Evolutionary conservation across 768 basidiomycete genomes (phyloP).

Genomic region (Lepiota brunneoincarnata): DNA sequence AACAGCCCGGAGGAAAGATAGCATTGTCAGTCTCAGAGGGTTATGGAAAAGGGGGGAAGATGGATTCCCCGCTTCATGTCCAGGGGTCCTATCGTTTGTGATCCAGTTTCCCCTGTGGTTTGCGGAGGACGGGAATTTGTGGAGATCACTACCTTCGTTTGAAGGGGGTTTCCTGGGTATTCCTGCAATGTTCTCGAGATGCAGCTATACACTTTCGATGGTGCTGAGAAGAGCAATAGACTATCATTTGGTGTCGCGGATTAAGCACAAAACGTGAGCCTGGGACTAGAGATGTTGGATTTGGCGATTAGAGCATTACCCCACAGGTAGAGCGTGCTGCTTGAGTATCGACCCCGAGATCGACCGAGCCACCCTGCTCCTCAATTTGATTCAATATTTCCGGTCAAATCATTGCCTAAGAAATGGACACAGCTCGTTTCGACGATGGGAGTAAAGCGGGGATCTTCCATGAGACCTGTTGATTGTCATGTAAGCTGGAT

Average conservation of each 20-base stretch:
- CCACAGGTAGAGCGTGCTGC: conserved; percentile 35
- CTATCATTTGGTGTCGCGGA: conserved; percentile 31
- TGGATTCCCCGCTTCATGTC: conserved; percentile 23
- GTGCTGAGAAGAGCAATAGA: conserved; percentile 28
- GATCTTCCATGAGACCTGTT: conserved; percentile 32
- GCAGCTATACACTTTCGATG: conserved; percentile 31
- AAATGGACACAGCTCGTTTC: conserved; percentile 56
- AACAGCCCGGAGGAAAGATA: conserved; percentile 34
- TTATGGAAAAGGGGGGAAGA: conserved; percentile 28
- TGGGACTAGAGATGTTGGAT: neutral
- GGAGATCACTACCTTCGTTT: conserved; percentile 37
- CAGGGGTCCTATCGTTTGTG: conserved; percentile 35
- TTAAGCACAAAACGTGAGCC: conserved; percentile 33
- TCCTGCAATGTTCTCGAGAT: conserved; percentile 31
- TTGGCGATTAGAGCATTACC: no score
- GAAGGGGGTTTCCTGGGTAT: conserved; percentile 31
- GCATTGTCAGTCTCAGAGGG: conserved; percentile 31
- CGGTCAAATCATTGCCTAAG: conserved; percentile 51
- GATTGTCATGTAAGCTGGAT: conserved; percentile 48
- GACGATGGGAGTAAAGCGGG: conserved; percentile 30
- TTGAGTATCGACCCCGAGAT: conserved; percentile 45
- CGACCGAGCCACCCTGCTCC: conserved; percentile 45
- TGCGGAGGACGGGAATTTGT: conserved; percentile 23
- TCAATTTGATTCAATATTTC: conserved; percentile 39
- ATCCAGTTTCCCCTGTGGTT: conserved; percentile 34